Percentiles rank a stretch among this genome's conserved stretches.
phyloP scores from a whole-genome alignment of 768 basidiomycete genomes.

The Kwoniella newhampshirensis region DNA sequence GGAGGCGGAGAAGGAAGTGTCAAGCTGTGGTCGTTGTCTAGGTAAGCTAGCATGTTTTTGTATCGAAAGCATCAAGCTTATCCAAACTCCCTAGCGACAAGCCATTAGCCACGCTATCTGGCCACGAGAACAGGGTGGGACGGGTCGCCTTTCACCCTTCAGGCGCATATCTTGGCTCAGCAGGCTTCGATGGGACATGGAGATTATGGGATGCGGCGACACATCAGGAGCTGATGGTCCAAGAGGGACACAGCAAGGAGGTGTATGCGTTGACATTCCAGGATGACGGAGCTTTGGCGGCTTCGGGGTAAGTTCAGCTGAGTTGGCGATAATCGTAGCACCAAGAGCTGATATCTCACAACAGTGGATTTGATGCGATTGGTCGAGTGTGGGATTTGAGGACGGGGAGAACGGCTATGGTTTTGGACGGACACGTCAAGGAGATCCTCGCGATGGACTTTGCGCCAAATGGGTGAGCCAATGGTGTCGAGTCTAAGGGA shows the following conservation, averaged over 20 bases:
- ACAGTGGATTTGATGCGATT: constrained; percentile 90
- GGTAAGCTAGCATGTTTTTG: constrained; percentile 59
- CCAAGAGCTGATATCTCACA: constrained; percentile 2
- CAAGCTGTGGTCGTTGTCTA: constrained; percentile 83
- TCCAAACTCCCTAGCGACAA: constrained; percentile 62
- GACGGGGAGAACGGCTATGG: constrained; percentile 94
- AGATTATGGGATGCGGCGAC: constrained; percentile 89
- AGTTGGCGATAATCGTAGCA: too few relatives aligned
- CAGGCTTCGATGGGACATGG: constrained; percentile 97
- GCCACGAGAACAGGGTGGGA: constrained; percentile 86
- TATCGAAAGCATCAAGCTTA: constrained; percentile 1
- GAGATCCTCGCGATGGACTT: constrained; percentile 87
- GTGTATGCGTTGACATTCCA: constrained; percentile 97
- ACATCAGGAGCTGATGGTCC: constrained; percentile 75
- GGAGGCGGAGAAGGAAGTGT: constrained; percentile 84
- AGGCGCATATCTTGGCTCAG: constrained; percentile 87
- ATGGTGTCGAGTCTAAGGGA: neutral
- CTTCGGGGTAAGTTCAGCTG: constrained; percentile 71
- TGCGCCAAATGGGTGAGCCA: constrained; percentile 86
- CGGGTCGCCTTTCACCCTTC: constrained; percentile 96
- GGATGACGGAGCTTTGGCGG: constrained; percentile 85
- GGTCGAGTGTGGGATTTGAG: constrained; percentile 96
- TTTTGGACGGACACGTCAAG: constrained; percentile 93
- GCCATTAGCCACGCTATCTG: constrained; percentile 79
- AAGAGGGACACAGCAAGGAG: constrained; percentile 97